Evolutionary conservation across 768 basidiomycete species (phyloP).

Genomic region (Termitomyces sp.): DNA sequence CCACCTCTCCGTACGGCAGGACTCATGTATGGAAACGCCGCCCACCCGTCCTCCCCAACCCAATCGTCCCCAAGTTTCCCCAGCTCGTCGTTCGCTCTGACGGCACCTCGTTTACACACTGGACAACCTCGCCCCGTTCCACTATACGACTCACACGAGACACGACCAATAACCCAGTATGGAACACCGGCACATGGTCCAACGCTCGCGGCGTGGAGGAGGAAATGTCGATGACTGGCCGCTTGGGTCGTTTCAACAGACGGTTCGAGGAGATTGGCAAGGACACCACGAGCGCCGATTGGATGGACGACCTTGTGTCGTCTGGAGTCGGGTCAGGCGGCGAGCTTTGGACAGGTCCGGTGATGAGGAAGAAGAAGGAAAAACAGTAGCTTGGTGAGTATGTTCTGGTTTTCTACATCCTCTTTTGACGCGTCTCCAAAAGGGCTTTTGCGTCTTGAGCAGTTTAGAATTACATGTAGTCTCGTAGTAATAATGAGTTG

Average conservation of each 20-base stretch:
- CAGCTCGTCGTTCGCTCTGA: constrained; percentile 84
- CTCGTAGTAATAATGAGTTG: not conserved
- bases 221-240: constrained; percentile 66
- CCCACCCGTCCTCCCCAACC: constrained; percentile 65
- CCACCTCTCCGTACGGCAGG: constrained; percentile 77
- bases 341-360: constrained; percentile 7
- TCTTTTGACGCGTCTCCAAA: not conserved
- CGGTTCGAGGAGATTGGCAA: constrained; percentile 53
- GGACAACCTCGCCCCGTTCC: constrained; percentile 84
- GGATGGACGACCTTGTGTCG: constrained; percentile 24
- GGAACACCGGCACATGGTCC: constrained; percentile 62
- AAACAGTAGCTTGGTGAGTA: not conserved
- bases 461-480: not conserved
- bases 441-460: not conserved
- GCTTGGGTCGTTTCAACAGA: constrained; percentile 76
- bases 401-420: no score
- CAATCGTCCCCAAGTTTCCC: constrained; percentile 81
- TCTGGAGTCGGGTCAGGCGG: constrained; percentile 9
- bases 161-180: constrained; percentile 84
- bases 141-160: constrained; percentile 77
- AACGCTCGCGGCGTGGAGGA: constrained; percentile 54
- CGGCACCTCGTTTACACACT: constrained; percentile 83
- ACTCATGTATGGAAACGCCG: constrained; percentile 79
- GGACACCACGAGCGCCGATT: constrained; percentile 26
- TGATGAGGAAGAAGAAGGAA: constrained; percentile 8